These are phyloP conservation scores for Elaeis guineensis DNA, from an alignment of 176 grass and related monocot species.

Conservation along the genomic window DNA sequence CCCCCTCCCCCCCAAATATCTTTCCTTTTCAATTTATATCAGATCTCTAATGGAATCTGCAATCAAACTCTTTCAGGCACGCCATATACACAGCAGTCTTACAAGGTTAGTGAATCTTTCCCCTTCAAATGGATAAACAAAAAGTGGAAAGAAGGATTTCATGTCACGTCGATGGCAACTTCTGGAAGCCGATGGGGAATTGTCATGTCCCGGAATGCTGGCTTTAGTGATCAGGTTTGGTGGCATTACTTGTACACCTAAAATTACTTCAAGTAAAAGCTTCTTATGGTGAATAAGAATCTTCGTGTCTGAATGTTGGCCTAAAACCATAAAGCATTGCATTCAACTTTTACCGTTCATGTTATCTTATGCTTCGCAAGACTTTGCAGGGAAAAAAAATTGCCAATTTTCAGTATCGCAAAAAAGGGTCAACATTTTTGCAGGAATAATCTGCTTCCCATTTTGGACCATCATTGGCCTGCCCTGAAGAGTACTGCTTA, in stretches of 20 bases:
- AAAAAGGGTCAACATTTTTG: too few species aligned
- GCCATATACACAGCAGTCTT: conserved; percentile 64
- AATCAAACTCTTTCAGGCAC: conserved; percentile 34
- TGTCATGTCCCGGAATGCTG: conserved; percentile 65
- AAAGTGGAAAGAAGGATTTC: conserved; percentile 80
- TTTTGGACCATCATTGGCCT: too few species aligned
- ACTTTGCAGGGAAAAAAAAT: too few species aligned
- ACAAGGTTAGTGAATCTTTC: conserved; percentile 75
- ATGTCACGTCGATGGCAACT: conserved; percentile 71
- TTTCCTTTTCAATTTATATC: background rate
- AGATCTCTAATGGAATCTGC: background rate
- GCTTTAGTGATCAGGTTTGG: conserved; percentile 56
- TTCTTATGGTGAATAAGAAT: too few species aligned
- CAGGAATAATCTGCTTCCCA: too few species aligned
- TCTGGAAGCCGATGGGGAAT: conserved; percentile 56
- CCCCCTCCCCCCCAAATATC: background rate
- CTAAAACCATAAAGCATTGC: too few species aligned
- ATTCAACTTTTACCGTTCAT: too few species aligned
- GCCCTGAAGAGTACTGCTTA: too few species aligned
- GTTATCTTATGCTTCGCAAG: too few species aligned
- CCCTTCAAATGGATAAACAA: conserved; percentile 81
- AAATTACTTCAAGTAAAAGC: too few species aligned
- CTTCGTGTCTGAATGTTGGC: too few species aligned
- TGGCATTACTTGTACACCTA: conserved; percentile 2
- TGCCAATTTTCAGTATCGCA: too few species aligned